A percentile compares a stretch with the other conserved stretches of the same genome.
Evolutionary conservation across 306 rosid genomes (phyloP).

Genomic region (Prunus fruticosa): DNA sequence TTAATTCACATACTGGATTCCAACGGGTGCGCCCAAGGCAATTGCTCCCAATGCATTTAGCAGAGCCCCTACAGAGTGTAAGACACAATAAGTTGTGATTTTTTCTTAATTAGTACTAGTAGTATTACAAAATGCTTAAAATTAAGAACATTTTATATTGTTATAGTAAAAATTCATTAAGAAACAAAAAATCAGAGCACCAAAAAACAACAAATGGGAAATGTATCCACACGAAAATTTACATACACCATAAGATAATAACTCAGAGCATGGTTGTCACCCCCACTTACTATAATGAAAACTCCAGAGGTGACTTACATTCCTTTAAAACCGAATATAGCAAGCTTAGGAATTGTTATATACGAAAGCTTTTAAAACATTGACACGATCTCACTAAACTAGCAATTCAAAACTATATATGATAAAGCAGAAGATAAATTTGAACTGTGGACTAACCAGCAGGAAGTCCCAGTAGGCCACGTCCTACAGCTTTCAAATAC

Average conservation of each 20-base stretch:
- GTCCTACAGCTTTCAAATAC: conserved; percentile 74
- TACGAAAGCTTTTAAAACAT: not conserved
- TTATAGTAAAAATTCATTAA: not conserved
- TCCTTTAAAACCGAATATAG: not conserved
- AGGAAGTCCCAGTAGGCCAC: conserved; percentile 72
- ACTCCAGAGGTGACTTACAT: too few relatives aligned
- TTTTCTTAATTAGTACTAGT: not conserved
- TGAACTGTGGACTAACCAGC: conserved; percentile 53
- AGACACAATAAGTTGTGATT: conserved; percentile 1
- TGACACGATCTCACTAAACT: not conserved
- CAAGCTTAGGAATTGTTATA: not conserved
- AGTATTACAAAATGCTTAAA: not conserved
- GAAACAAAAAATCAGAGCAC: not conserved
- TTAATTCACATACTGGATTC: conserved; percentile 65
- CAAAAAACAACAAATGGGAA: not conserved
- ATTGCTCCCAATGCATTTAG: conserved; percentile 74
- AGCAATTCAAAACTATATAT: not conserved
- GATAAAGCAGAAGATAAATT: not conserved
- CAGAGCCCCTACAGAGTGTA: conserved; percentile 61
- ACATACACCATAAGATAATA: not conserved
- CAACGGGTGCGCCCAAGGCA: conserved; percentile 83
- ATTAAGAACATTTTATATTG: too few relatives aligned
- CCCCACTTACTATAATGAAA: not conserved
- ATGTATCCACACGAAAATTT: too few relatives aligned
- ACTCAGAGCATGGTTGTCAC: not conserved